Percentiles rank a stretch among this genome's conserved stretches.
Evolutionary conservation across 2,329 filamentous ascomycete species (phyloP).

Genomic region (Talaromyces albobiverticillius): DNA sequence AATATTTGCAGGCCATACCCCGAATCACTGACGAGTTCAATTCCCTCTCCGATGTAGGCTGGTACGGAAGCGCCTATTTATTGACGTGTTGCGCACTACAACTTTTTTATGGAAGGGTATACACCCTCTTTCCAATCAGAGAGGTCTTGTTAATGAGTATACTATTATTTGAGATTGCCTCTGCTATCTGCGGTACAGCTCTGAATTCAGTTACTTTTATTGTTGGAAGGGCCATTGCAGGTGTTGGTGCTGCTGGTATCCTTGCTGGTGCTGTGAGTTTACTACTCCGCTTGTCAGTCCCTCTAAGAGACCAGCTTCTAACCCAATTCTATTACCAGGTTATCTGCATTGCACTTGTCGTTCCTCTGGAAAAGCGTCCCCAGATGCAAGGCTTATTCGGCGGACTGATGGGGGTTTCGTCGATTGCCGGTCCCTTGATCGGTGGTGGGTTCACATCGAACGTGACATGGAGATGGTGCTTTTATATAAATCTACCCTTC

Average conservation of each 20-base stretch:
- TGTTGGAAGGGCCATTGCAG: slow-evolving; percentile 59
- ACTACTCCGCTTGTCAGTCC: background rate
- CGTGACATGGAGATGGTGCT: slow-evolving; percentile 60
- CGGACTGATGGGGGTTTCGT: slow-evolving; percentile 61
- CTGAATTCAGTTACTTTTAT: slow-evolving; percentile 61
- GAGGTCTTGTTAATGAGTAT: slow-evolving; percentile 28
- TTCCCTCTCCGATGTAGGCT: too few relatives aligned
- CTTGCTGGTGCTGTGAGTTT: slow-evolving; percentile 14
- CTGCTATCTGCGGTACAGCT: slow-evolving; percentile 52
- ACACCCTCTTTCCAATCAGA: slow-evolving; percentile 45
- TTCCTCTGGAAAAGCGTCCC: slow-evolving; percentile 41
- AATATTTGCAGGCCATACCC: too few relatives aligned
- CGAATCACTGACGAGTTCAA: too few relatives aligned
- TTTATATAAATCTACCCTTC: slow-evolving; percentile 54
- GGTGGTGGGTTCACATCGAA: slow-evolving; percentile 60
- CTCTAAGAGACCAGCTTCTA: background rate
- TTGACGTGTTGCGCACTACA: slow-evolving; percentile 34
- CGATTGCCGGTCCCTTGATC: slow-evolving; percentile 57
- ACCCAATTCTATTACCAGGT: background rate
- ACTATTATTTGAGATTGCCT: slow-evolving; percentile 29
- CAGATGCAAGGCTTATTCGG: slow-evolving; percentile 63
- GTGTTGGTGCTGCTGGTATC: slow-evolving; percentile 59
- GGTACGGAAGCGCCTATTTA: slow-evolving; percentile 31
- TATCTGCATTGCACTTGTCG: background rate
- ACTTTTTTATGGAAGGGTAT: slow-evolving; percentile 42